Base-by-base conservation (phyloP, 2,329 filamentous ascomycete species). In the Alternaria sp. region DNA sequence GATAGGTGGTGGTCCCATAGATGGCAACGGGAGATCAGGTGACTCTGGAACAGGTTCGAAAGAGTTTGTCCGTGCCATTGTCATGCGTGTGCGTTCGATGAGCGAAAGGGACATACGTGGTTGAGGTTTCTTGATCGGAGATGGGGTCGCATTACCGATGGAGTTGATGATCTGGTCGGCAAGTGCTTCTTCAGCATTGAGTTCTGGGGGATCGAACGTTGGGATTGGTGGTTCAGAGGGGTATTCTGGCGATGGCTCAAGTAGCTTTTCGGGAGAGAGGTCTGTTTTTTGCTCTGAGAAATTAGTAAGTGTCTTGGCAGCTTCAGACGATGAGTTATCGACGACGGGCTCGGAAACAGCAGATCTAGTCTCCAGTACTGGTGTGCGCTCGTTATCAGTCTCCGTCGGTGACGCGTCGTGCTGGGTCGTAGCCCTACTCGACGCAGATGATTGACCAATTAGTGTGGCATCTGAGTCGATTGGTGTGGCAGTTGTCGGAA, bases 31-130 rank as follows among this genome's bases (percentile, higher is more conserved):
- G 2, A 63, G 55, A 12, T 69, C 47, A 11, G 71, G 73, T 3
- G 73, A 75, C 62, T 74, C 73, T 46, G 62, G 62, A 28, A 72
- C 75, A 60, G 67, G 72, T 30, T 66, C 71, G 58, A 73, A 75
- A 23, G 71, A 65, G 45, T 61, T 71, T 54, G 64, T 75, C 59
- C 70, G 78, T 12, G 81, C 79, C 78, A 85, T 83, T 11, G 82
- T 83, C 70, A 82, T 78, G 59, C 83, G 80, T 11, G 83, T 83
- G 47, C 83, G 79, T 62, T 86, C 84, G 5, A 80, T 74, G 25
- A 86, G 79, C 4, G 82, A 82, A 10, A 79, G 76, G 6, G 82
- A 82, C 45, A 79, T 79, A 9, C 77, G 79, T 10, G 78, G 74
- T 51, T 78, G 72, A 11, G 68, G 68, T n/a, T 75, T 76, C 60